Conservation (phyloP, 2,329 filamentous ascomycete genomes). For the Diaporthe eres region DNA sequence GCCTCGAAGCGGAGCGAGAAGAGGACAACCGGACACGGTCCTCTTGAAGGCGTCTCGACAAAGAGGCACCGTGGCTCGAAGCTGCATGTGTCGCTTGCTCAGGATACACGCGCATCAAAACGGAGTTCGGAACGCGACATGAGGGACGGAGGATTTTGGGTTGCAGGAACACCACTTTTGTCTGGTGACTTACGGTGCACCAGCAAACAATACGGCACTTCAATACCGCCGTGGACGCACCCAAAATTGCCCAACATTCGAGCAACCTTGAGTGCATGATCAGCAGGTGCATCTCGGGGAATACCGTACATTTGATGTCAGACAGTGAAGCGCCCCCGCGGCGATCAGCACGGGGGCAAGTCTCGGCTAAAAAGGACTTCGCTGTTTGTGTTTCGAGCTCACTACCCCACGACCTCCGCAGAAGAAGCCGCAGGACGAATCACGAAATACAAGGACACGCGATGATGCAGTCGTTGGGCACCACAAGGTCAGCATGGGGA, state of each 20-base stretch:
- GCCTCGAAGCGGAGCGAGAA: background rate
- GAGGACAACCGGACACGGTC: background rate
- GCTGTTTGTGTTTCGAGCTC: background rate
- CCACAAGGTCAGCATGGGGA: background rate
- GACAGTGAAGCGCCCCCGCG: background rate
- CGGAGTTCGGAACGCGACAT: background rate
- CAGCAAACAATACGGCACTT: conserved; percentile 15
- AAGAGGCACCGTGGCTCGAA: background rate
- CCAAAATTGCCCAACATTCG: background rate
- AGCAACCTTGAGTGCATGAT: background rate
- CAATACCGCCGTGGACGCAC: background rate
- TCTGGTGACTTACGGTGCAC: background rate
- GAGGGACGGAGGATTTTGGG: background rate
- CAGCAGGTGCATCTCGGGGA: background rate
- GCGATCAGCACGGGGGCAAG: conserved; percentile 15
- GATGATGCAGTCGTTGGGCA: background rate
- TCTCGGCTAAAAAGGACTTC: conserved; percentile 17
- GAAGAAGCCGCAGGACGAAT: background rate
- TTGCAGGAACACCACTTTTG: background rate
- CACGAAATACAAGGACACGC: background rate
- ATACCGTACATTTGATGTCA: background rate
- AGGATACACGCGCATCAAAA: background rate
- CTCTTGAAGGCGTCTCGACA: background rate
- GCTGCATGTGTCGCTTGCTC: background rate
- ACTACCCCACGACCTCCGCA: background rate